These are phyloP conservation scores for Trametes villosa DNA, from an alignment of 768 basidiomycete genomes.

Conservation along the genomic window DNA sequence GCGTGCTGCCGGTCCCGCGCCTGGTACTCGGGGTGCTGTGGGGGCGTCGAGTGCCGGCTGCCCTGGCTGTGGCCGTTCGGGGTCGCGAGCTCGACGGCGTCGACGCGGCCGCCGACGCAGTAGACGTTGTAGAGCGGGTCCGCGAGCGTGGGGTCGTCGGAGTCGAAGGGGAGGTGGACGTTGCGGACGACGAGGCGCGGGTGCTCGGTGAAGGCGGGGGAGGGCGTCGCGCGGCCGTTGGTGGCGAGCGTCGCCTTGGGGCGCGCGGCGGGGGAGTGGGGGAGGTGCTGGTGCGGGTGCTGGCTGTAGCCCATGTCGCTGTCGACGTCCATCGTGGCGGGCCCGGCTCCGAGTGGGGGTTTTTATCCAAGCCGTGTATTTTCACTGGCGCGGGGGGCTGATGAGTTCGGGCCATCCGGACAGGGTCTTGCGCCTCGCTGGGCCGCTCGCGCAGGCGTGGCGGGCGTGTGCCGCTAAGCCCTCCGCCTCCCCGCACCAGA, in stretches of 20 bases:
- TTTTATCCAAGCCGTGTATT: background rate
- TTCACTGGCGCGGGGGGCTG: background rate
- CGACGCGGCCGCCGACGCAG: conserved; percentile 22
- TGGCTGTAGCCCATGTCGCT: conserved; percentile 21
- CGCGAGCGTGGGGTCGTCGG: conserved; percentile 17
- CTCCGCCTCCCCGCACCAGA: background rate
- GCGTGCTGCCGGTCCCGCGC: background rate
- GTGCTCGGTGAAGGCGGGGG: conserved; percentile 8
- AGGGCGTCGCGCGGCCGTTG: background rate
- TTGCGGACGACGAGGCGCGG: conserved; percentile 25
- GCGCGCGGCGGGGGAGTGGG: background rate
- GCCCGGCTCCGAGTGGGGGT: background rate
- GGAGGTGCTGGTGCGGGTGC: background rate
- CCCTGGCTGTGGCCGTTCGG: conserved; percentile 15
- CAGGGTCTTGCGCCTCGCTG: too few species aligned
- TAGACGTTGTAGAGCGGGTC: conserved; percentile 25
- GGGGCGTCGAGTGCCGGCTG: conserved; percentile 18
- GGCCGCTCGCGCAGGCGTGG: too few species aligned
- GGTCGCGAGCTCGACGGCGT: conserved; percentile 22
- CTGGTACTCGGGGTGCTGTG: conserved; percentile 20
- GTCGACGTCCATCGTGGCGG: conserved; percentile 20
- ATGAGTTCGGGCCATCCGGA: background rate
- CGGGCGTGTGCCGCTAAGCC: too few species aligned
- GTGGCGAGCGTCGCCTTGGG: background rate
- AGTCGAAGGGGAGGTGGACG: conserved; percentile 24